Conservation (phyloP, 495 filamentous ascomycete genomes). For the Talaromyces borbonicus region DNA sequence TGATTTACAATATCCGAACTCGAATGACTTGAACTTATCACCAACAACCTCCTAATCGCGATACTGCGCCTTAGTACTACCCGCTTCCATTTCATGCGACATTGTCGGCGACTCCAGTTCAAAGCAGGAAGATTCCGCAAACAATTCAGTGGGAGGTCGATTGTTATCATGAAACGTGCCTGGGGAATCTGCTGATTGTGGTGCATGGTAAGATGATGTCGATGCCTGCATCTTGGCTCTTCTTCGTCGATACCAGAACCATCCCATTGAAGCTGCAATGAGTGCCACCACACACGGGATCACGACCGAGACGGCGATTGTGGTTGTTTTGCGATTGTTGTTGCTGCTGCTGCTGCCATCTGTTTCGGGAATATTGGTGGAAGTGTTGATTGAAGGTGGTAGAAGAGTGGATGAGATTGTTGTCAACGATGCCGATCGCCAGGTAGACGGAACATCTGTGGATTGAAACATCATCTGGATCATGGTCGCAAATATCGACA, state of each 20-base stretch:
- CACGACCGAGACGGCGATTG: slow-evolving; percentile 1
- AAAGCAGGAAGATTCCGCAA: no score
- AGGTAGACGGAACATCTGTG: not conserved
- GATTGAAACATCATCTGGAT: not conserved
- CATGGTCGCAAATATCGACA: not conserved
- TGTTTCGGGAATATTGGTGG: not conserved
- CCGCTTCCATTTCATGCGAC: no score
- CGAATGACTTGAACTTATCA: no score
- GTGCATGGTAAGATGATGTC: not conserved
- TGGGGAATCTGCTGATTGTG: not conserved
- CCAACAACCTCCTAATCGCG: no score
- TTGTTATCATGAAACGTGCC: not conserved
- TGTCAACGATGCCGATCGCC: not conserved
- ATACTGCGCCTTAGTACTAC: no score
- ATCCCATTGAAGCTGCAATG: not conserved
- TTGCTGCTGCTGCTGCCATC: not conserved
- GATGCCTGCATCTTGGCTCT: not conserved
- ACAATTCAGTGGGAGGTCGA: no score
- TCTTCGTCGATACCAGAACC: slow-evolving; percentile 3
- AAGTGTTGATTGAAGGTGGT: not conserved
- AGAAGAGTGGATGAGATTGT: not conserved
- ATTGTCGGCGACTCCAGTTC: no score
- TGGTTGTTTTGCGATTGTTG: not conserved
- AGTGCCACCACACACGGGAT: not conserved
- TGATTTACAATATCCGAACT: no score